Evolutionary conservation across 805 yeast genomes (phyloP).

Genomic region (Clavispora santaluciae): DNA sequence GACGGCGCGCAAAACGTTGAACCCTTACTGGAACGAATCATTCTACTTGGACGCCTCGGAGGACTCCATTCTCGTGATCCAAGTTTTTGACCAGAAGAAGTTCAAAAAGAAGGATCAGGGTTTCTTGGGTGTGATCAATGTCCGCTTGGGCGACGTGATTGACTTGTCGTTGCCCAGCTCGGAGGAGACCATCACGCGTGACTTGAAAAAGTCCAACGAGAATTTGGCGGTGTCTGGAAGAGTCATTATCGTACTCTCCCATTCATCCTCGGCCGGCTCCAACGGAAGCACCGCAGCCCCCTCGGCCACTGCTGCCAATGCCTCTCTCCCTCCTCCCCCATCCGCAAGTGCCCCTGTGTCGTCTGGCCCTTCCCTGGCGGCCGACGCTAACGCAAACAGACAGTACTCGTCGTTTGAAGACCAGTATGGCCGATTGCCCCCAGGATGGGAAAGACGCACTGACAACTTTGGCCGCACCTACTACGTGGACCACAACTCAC

Average conservation of each 20-base stretch:
- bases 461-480: conserved; percentile 97
- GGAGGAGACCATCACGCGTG: conserved; percentile 90
- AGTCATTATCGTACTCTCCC: conserved; percentile 70
- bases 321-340: conserved; percentile 20
- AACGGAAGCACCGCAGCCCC: conserved; percentile 10
- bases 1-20: conserved; percentile 87
- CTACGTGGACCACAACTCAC: conserved; percentile 95
- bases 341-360: conserved; percentile 8
- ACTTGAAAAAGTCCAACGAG: conserved; percentile 86
- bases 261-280: conserved; percentile 22
- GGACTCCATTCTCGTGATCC: conserved; percentile 82
- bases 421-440: conserved; percentile 92
- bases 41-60: conserved; percentile 76
- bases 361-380: conserved; percentile 11
- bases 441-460: conserved; percentile 99
- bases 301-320: conserved; percentile 14
- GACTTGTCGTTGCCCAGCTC: conserved; percentile 49
- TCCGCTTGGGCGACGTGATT: conserved; percentile 83
- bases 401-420: conserved; percentile 94
- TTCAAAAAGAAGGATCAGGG: conserved; percentile 99
- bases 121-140: conserved; percentile 90
- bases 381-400: conserved; percentile 32
- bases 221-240: conserved; percentile 91
- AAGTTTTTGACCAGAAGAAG: conserved; percentile 94
- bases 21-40: conserved; percentile 97